phyloP scores from a whole-genome alignment of 345 rosid species.

The Eucalyptus albens region DNA sequence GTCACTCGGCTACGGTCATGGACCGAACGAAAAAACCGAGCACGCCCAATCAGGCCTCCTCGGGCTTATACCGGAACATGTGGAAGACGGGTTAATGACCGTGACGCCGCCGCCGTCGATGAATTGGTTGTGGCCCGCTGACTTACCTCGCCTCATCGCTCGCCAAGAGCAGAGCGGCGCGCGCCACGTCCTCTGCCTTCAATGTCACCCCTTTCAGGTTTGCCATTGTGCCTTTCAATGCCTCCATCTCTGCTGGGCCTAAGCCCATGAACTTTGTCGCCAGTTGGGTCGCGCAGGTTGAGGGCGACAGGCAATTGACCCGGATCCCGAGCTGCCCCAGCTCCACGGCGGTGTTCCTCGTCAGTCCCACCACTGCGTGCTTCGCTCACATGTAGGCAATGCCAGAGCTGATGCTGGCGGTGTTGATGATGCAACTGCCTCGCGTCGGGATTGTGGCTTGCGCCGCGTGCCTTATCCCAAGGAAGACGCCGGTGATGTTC shows the following conservation, averaged over 20 bases:
- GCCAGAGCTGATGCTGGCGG: slow-evolving; percentile 12
- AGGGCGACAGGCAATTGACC: slow-evolving; percentile 39
- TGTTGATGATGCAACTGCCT: slow-evolving; percentile 15
- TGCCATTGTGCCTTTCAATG: background rate
- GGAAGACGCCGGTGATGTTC: slow-evolving; percentile 23
- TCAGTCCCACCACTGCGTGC: slow-evolving; percentile 34
- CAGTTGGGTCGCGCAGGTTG: slow-evolving; percentile 13
- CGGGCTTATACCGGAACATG: slow-evolving; percentile 7
- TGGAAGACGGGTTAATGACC: slow-evolving; percentile 18
- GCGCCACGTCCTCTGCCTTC: slow-evolving; percentile 26
- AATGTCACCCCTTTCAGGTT: slow-evolving; percentile 25
- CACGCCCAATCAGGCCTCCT: background rate
- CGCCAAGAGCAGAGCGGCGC: slow-evolving; percentile 26
- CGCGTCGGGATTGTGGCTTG: slow-evolving; percentile 18
- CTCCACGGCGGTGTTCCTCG: slow-evolving; percentile 25
- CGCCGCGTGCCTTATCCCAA: slow-evolving; percentile 28
- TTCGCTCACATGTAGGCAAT: slow-evolving; percentile 18
- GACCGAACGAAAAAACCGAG: too few species aligned
- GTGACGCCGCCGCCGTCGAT: slow-evolving; percentile 38
- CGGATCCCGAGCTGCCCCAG: slow-evolving; percentile 37
- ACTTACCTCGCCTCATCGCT: slow-evolving; percentile 43
- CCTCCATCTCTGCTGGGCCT: slow-evolving; percentile 10
- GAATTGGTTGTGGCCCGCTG: slow-evolving; percentile 32
- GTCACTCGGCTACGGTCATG: too few species aligned
- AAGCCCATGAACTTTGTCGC: slow-evolving; percentile 12